Percentiles rank a stretch among this genome's conserved stretches.
These are phyloP conservation scores for Puccinia hordei DNA, from an alignment of 1,284 basidiomycete species.

Conservation along the genomic window DNA sequence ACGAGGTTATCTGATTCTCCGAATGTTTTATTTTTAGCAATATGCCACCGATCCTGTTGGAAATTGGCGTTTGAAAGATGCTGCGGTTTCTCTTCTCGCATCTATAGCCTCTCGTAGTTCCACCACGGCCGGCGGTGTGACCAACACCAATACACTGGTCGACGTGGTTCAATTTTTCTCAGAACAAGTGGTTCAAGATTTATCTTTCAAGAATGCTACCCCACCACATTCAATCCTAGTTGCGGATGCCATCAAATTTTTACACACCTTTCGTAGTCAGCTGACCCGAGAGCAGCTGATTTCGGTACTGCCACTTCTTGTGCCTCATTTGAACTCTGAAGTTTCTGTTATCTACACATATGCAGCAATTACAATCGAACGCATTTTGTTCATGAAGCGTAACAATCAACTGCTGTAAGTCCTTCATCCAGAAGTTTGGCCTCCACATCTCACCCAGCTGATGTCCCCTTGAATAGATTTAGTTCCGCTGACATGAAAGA, in stretches of 20 bases:
- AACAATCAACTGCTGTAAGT: slow-evolving; percentile 70
- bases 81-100: slow-evolving; percentile 89
- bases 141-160: slow-evolving; percentile 85
- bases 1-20: not conserved
- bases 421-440: not conserved
- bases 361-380: slow-evolving; percentile 61
- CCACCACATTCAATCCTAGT: slow-evolving; percentile 79
- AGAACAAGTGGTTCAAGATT: slow-evolving; percentile 82
- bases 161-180: slow-evolving; percentile 96
- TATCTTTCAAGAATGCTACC: slow-evolving; percentile 69
- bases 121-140: slow-evolving; percentile 76
- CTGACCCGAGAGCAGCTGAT: slow-evolving; percentile 76
- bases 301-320: slow-evolving; percentile 82
- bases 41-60: slow-evolving; percentile 66
- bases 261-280: slow-evolving; percentile 93
- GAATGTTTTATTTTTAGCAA: slow-evolving; percentile 53
- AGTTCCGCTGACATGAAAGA: slow-evolving; percentile 80
- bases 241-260: slow-evolving; percentile 91
- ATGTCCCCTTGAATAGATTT: slow-evolving; percentile 63
- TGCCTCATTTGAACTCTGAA: slow-evolving; percentile 70
- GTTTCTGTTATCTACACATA: slow-evolving; percentile 62
- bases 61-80: slow-evolving; percentile 93
- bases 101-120: slow-evolving; percentile 85
- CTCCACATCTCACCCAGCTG: not conserved
- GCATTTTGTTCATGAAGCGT: slow-evolving; percentile 76